Evolutionary conservation across 2,329 filamentous ascomycete species (phyloP), one percentile per base, ranked within the genome.

Genomic region (Nigrospora osmanthi): DNA sequence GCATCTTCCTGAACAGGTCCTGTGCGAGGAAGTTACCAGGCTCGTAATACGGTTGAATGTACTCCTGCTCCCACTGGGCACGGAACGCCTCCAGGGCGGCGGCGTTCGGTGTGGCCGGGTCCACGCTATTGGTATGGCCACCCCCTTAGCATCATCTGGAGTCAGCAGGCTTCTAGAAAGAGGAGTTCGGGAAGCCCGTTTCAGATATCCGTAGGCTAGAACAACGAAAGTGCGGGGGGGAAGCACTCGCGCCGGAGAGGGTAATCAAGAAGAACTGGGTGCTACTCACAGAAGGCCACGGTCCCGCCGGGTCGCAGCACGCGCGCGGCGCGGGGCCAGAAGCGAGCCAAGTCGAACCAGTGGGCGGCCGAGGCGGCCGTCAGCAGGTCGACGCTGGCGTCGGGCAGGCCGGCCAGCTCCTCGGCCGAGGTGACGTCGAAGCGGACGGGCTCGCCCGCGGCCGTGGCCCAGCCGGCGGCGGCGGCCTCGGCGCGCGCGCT

Each of bases 261-360:
- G 13, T 7, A n/a, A 23, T 39, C 28, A 16, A 51, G 32, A 52
- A 54, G 6, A 54, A 48, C 31, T 47, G 49, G 38, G 58, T 58
- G 28, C 51, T 58, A 2, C 59, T 60, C 66, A 68, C 74, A 80
- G 2, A 81, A 45, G 0, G 74, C 75, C 0, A 80, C 69, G 3
- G 67, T 78, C 17, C 76, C 77, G n/a, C 70, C 71, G 0, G 74
- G 72, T 48, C 66, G 70, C 7, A 81, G 58, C 1, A 72, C 58
- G 12, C 60, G 59, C 0, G 69, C 70, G 0, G 74, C 76, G 0
- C 60, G 58, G 3, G 49, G 40, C 68, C 73, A 80, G 59, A 80
- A 80, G 0, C 45, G 44, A 0, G 61, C 50, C 66, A 79, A 69
- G 50, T 80, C 66, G 59, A 81, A 79, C 77, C 77, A 81, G 56